Percentiles rank a stretch among this genome's conserved stretches.
These are phyloP conservation scores for Vanrija pseudolonga DNA, from an alignment of 1,284 basidiomycete genomes.

Conservation along the genomic window DNA sequence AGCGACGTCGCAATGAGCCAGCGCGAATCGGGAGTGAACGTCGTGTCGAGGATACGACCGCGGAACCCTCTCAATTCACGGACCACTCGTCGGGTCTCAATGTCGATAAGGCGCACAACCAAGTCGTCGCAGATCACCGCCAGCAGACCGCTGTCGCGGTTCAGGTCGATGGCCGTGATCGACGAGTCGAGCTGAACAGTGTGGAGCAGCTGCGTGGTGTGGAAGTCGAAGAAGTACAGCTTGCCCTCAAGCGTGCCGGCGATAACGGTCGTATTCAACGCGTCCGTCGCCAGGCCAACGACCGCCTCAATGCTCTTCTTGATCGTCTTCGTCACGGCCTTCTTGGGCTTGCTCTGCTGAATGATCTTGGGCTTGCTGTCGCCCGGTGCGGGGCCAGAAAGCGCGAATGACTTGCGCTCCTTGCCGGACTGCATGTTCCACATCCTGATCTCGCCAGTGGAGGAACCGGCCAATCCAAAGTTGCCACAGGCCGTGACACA, in stretches of 20 bases:
- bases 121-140: conserved; percentile 82
- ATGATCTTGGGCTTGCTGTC: conserved; percentile 51
- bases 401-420: conserved; percentile 68
- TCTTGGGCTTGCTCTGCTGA: conserved; percentile 23
- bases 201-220: conserved; percentile 68
- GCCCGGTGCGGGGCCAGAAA: conserved; percentile 59
- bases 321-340: conserved; percentile 43
- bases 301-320: conserved; percentile 59
- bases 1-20: conserved; percentile 87
- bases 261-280: conserved; percentile 75
- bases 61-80: conserved; percentile 79
- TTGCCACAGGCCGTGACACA: conserved; percentile 94
- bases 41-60: conserved; percentile 74
- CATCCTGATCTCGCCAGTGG: conserved; percentile 72
- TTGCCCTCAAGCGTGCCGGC: conserved; percentile 84
- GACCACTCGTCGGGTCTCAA: conserved; percentile 82
- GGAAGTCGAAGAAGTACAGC: conserved; percentile 93
- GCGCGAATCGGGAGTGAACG: conserved; percentile 88
- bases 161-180: conserved; percentile 68
- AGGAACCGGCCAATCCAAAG: conserved; percentile 81
- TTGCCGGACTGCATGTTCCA: conserved; percentile 97
- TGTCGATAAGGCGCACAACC: conserved; percentile 78
- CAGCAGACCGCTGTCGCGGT: conserved; percentile 82
- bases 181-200: conserved; percentile 66
- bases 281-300: conserved; percentile 80